Evolutionary conservation across 108 stramenopile genomes (phyloP), one percentile per base, ranked within the genome.

Genomic region (Fistulifera solaris): DNA sequence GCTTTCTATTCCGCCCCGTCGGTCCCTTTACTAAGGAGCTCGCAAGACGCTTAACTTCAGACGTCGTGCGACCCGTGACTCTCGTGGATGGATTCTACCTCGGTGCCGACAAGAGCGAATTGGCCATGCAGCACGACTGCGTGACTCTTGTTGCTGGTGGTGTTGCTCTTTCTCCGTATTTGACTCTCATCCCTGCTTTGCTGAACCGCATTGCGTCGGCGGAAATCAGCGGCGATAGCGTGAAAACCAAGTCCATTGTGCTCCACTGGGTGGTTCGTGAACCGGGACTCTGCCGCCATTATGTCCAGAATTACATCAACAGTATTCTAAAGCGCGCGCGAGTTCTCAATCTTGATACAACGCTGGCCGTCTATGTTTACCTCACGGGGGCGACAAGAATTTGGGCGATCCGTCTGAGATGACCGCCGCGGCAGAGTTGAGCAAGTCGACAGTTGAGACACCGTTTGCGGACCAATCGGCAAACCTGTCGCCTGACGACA

Each of bases 91-190:
- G 27, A 23, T 51, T 51, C 26, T 51, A 51, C 11, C 24, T n/a
- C 7, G 50, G 27, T 12, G 22, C 50, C 4, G 50, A 51, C 50
- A 23, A n/a, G 38, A 48, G 13, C 16, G 27, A 16, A 5, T 8
- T 48, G 7, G n/a, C 45, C 1, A 47, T 60, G 17, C 38, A 38
- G 8, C 60, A 61, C 31, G 60, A 61, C 50, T 15, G 21, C 18
- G 60, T 61, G 5, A 21, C 22, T 2, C 2, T 61, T 1, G 40
- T 61, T 40, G 50, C 50, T 3, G 60, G 60, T 8, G 60, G 60
- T 2, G 52, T 61, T 25, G 60, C 39, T 17, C 50, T 61, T 41
- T 51, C 60, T 23, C 44, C 56, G 19, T 58, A 46, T 46, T n/a
- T 58, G n/a, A 19, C 41, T 6, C n/a, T 58, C n/a, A 15, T 58